A percentile compares a stretch with the other conserved stretches of the same genome.
Conservation (phyloP, 1,139 yeast genomes). For the Kodamaea alishanica region DNA sequence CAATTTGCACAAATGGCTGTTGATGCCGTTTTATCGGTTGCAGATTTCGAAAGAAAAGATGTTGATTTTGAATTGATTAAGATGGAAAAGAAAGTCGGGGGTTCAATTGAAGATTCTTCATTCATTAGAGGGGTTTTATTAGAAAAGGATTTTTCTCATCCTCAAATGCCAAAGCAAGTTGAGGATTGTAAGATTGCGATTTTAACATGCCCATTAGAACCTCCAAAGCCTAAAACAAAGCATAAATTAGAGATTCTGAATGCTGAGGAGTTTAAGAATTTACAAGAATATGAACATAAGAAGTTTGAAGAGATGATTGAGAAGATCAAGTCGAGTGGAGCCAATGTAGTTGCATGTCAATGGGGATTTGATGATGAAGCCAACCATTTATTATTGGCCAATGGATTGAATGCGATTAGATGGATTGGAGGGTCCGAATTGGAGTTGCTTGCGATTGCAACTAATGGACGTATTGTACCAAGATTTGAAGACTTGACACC, state of each 20-base stretch:
- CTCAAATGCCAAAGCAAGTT: slow-evolving; percentile 89
- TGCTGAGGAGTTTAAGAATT: slow-evolving; percentile 86
- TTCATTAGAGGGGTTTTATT: slow-evolving; percentile 87
- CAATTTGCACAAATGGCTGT: slow-evolving; percentile 97
- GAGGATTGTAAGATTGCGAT: slow-evolving; percentile 87
- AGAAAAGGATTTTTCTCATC: slow-evolving; percentile 96
- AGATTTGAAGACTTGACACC: slow-evolving; percentile 86
- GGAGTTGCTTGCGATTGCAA: slow-evolving; percentile 94
- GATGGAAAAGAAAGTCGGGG: slow-evolving; percentile 95
- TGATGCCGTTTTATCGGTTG: slow-evolving; percentile 90
- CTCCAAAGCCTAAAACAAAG: slow-evolving; percentile 98
- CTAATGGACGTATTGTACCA: slow-evolving; percentile 95
- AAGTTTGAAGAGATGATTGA: slow-evolving; percentile 91
- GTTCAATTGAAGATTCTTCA: slow-evolving; percentile 79
- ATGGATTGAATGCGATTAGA: slow-evolving; percentile 90
- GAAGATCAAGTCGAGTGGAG: slow-evolving; percentile 83
- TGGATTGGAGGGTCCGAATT: slow-evolving; percentile 99
- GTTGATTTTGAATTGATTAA: slow-evolving; percentile 96
- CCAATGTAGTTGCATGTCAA: slow-evolving; percentile 95
- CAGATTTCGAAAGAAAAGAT: slow-evolving; percentile 86
- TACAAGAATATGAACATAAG: slow-evolving; percentile 88
- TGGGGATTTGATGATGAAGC: slow-evolving; percentile 99
- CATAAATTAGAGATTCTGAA: slow-evolving; percentile 91
- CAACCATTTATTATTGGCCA: slow-evolving; percentile 83
- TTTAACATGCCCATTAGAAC: slow-evolving; percentile 97